These are phyloP conservation scores for Podospora australis DNA, from an alignment of 495 filamentous ascomycete genomes.

Conservation along the genomic window DNA sequence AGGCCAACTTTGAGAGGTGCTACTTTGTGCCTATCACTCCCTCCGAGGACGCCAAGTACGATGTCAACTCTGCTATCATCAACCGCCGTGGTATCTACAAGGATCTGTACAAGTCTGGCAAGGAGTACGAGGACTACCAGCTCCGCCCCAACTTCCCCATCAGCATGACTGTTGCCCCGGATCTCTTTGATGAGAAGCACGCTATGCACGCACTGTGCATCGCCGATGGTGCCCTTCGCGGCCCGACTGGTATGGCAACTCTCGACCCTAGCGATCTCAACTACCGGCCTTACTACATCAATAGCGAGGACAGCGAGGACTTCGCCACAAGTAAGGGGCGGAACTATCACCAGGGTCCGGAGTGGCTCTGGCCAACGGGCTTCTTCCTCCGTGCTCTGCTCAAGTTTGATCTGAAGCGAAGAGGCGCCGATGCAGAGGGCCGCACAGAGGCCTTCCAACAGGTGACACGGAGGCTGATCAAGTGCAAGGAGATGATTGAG, in stretches of 20 bases:
- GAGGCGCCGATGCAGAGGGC: constrained; percentile 52
- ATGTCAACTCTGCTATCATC: constrained; percentile 70
- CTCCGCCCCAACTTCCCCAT: constrained; percentile 91
- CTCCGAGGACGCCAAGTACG: constrained; percentile 65
- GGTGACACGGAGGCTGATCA: constrained; percentile 72
- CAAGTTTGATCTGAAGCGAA: constrained; percentile 76
- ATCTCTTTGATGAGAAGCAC: constrained; percentile 71
- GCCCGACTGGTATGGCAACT: constrained; percentile 91
- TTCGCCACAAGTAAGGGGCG: constrained; percentile 87
- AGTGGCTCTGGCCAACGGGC: constrained; percentile 98
- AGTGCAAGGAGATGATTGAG: constrained; percentile 71
- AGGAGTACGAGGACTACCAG: constrained; percentile 97
- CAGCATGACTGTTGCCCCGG: constrained; percentile 88
- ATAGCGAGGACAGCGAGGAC: constrained; percentile 84
- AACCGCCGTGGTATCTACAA: constrained; percentile 96
- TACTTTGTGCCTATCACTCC: constrained; percentile 73
- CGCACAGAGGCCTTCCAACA: constrained; percentile 88
- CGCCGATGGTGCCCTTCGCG: constrained; percentile 70
- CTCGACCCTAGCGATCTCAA: constrained; percentile 88
- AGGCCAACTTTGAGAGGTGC: constrained; percentile 79
- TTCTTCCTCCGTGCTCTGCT: constrained; percentile 89
- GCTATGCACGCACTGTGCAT: constrained; percentile 72
- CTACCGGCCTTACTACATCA: constrained; percentile 90
- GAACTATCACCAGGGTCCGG: constrained; percentile 97
- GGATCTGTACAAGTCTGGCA: constrained; percentile 85